Base-by-base conservation (phyloP, 768 basidiomycete species). In the Amanita subjunquillea region DNA sequence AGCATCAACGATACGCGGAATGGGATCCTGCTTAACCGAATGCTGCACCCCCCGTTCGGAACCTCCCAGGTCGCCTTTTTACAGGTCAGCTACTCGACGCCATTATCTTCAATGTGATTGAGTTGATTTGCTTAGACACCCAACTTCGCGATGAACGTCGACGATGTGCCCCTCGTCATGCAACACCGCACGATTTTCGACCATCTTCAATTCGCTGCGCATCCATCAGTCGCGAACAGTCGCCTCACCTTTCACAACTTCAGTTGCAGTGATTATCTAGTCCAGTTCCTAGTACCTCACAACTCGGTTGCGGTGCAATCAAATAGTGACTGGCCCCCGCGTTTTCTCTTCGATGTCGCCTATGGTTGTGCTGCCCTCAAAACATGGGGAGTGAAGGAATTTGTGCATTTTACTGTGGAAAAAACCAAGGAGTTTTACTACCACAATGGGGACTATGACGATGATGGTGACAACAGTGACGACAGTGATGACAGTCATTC, bases 341-440 rank as follows among this genome's bases (percentile, higher is more conserved):
- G 47, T 49, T 45, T 56, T 39, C 53, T 58, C 53, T 56, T 58
- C 47, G 55, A 58, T 17, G 39, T 58, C 34, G 55, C 57, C 17
- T 58, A 58, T 49, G 57, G 57, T 45, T 54, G 55, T 56, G 57
- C 57, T 48, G 47, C 32, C 51, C 56, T 59, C 54, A 59, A 57
- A n/a, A 57, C 58, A 20, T 59, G 58, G 58, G 58, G 56, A 47
- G 54, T 53, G 53, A 12, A 48, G 36, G 12, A 3, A 49, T 59
- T 57, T 45, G 50, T 53, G 41, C 13, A 27, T 32, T 53, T 57
- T 40, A 50, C 56, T 39, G 52, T 29, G 48, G 9, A 22, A 48
- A 25, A 23, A 49, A 56, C 58, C 22, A 39, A 39, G 41, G 17
- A 58, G 17, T 51, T 58, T 44, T 58, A 58, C 41, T 58, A 58